Evolutionary conservation across 2,329 filamentous ascomycete genomes (phyloP), one percentile per base, ranked within the genome.

Genomic region (Pyrenophora seminiperda): DNA sequence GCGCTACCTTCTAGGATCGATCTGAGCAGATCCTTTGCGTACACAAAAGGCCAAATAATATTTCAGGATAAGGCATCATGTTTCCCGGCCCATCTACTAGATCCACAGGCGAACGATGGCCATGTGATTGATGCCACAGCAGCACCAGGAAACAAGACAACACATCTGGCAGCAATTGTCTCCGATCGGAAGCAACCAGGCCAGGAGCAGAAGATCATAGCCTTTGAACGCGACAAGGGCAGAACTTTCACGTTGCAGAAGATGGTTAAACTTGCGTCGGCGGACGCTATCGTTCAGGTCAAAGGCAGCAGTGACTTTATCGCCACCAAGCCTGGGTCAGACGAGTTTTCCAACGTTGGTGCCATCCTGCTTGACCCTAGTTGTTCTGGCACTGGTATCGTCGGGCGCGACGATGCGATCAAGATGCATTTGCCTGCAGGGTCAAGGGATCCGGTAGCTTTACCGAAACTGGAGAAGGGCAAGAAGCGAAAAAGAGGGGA

Each of bases 31-130:
- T 87, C 84, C 6, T 74, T 81, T 11, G 88, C 91, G 0, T 97
- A 97, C 72, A 81, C 77, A 11, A 77, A 81, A 1, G 93, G 93
- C 1, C 82, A 85, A 38, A 83, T 97, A 44, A 96, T 97, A 52
- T 77, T 97, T 18, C 94, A 99, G 71, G 94, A 97, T 67, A 97
- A 97, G 73, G 93, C 94, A 0, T 97, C 92, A 0, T 99, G 94
- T 68, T 97, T 99, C 66, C 94, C 94, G 0, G 94, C 93, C 0
- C 94, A 94, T 68, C 78, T 99, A 2, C 78, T 99, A 0, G 81
- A 96, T 42, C 85, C 88, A 0, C 76, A 76, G 0, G 76, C 83
- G 7, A 78, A 83, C 49, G 83, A 87, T 57, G 90, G 90, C 18
- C 85, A 94, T 65, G 78, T 95, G 7, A 83, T 97, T n/a, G 94